These are phyloP conservation scores for Leucosporidium creatinivorum DNA, from an alignment of 768 basidiomycete species.

Conservation along the genomic window DNA sequence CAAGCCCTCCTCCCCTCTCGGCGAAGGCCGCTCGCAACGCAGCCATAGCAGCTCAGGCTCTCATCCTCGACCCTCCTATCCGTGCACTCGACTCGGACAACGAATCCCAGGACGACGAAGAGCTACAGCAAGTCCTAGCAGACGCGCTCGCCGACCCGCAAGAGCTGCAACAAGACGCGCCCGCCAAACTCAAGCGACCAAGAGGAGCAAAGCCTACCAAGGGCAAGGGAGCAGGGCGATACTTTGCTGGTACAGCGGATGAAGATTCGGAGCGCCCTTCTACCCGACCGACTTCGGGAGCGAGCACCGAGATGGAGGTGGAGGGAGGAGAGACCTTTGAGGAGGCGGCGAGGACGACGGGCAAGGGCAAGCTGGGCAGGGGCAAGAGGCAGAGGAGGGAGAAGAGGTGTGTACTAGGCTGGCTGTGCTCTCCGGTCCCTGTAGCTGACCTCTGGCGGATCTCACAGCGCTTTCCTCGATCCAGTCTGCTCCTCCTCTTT, in stretches of 20 bases:
- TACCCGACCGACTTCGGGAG: neutral
- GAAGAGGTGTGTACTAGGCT: conserved; percentile 16
- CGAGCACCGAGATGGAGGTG: conserved; percentile 10
- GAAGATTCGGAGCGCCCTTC: neutral
- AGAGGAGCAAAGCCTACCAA: neutral
- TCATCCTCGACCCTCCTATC: neutral
- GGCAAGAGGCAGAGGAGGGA: conserved; percentile 11
- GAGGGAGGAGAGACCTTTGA: conserved; percentile 39
- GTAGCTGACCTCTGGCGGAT: neutral
- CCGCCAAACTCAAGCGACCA: neutral
- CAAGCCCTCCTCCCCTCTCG: too few relatives aligned
- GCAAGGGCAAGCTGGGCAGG: conserved; percentile 39
- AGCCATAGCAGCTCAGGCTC: conserved; percentile 36
- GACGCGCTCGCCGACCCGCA: neutral
- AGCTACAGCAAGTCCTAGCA: neutral
- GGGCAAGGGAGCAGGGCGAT: conserved; percentile 3
- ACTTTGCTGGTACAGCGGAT: neutral
- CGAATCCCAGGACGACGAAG: conserved; percentile 5
- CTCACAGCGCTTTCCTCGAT: conserved; percentile 22
- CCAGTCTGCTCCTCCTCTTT: conserved; percentile 20
- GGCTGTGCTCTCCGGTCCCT: neutral
- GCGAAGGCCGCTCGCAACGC: conserved; percentile 57
- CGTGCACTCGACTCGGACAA: neutral
- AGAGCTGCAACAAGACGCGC: neutral
- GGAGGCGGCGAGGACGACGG: conserved; percentile 40